Conservation (phyloP, 2,329 filamentous ascomycete species). For the Fusarium graminum region DNA sequence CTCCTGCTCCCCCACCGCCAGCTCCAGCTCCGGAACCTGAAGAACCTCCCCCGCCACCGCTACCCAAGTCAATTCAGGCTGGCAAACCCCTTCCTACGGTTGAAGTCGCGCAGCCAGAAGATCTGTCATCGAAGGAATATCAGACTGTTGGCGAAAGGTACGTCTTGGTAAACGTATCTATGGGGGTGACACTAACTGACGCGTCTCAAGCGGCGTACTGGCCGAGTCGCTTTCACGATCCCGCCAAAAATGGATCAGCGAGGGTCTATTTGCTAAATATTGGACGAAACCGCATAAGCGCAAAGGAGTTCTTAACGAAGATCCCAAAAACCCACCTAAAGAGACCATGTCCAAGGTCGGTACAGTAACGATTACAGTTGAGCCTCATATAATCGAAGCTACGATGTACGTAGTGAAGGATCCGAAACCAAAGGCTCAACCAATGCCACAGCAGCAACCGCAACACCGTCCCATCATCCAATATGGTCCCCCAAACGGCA, state of each 20-base stretch:
- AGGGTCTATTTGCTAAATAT: slow-evolving; percentile 81
- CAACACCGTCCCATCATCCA: slow-evolving; percentile 69
- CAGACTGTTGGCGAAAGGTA: slow-evolving; percentile 81
- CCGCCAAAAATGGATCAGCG: slow-evolving; percentile 77
- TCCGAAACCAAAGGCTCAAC: slow-evolving; percentile 62
- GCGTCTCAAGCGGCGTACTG: slow-evolving; percentile 73
- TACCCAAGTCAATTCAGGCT: slow-evolving; percentile 74
- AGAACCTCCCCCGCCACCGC: slow-evolving; percentile 54
- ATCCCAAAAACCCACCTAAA: slow-evolving; percentile 75
- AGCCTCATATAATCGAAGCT: slow-evolving; percentile 84
- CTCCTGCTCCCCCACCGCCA: slow-evolving; percentile 57
- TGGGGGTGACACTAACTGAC: slow-evolving; percentile 39
- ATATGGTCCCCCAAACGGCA: slow-evolving; percentile 73
- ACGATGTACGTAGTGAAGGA: slow-evolving; percentile 80
- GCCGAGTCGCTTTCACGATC: slow-evolving; percentile 80
- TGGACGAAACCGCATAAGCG: slow-evolving; percentile 80
- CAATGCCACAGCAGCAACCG: slow-evolving; percentile 50
- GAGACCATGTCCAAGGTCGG: slow-evolving; percentile 81
- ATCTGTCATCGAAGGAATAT: slow-evolving; percentile 74
- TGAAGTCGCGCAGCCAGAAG: slow-evolving; percentile 73
- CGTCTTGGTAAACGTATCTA: slow-evolving; percentile 17
- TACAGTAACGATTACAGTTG: slow-evolving; percentile 79
- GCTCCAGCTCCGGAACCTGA: slow-evolving; percentile 47
- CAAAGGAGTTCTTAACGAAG: slow-evolving; percentile 73
- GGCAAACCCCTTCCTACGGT: slow-evolving; percentile 79